Base-by-base conservation (phyloP, 1,139 yeast genomes). In the Casaregolazyma lundiana region DNA sequence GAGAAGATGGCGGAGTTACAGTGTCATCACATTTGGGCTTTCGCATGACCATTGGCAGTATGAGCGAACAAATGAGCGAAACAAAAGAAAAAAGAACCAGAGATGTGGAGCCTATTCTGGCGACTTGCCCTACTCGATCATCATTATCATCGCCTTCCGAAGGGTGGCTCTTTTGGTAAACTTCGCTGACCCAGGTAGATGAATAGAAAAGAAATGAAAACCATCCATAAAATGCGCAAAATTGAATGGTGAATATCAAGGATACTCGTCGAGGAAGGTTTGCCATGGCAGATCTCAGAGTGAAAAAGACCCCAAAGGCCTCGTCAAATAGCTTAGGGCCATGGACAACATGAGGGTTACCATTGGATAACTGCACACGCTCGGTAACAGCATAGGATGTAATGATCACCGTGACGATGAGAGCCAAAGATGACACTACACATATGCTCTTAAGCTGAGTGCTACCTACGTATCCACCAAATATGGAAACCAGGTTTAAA, bases 401-500 rank as follows among this genome's bases (percentile, higher is more conserved):
- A 11, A 66, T 50, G 1, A 62, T 52, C 1, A 77, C 72, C 2
- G 74, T 58, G 0, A 59, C 16, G 0, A 70, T 48, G 54, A 79
- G 64, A 2, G 71, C 64, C 1, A 67, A 16, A 4, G 78, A 66
- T 1, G 80, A 77, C 18, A 76, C 51, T 1, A 67, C 53, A 35
- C 80, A 71, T 36, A 77, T 63, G 1, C 73, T 70, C 54, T 77
- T 74, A 55, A 79, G 71, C 53, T 78, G 84, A 1, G 76, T 67
- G 48, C 68, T 60, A 0, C 80, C 79, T 2, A 77, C 51, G 46
- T 62, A 57, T 4, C 69, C 68, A 16, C 71, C 60, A 1, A 65
- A 41, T 5, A 60, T 46, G 0, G 58, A 50, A n/a, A 77, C 64
- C 38, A 78, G 64, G 50, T 69, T 64, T 21, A 67, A 43, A 22